Evolutionary conservation across 352 stramenopile species (phyloP).

Genomic region (Globisporangium recalcitrans): DNA sequence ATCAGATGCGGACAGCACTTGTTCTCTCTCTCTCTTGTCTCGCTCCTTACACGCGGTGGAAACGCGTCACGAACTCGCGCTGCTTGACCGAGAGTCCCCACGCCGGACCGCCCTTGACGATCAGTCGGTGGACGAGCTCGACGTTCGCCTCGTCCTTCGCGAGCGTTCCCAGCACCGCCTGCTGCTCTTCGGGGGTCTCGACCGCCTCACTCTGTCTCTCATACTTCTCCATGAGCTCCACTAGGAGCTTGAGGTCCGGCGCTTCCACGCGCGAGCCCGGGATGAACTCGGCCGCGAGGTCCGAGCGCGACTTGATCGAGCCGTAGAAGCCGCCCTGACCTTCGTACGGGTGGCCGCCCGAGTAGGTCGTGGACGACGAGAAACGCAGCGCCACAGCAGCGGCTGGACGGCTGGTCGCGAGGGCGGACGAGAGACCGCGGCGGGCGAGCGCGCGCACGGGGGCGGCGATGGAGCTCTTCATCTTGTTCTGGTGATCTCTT

Average conservation of each 20-base stretch:
- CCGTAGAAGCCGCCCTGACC: constrained; percentile 91
- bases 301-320: constrained; percentile 72
- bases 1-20: not conserved
- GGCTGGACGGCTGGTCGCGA: not conserved
- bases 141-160: constrained; percentile 32
- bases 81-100: constrained; percentile 72
- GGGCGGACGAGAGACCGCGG: not conserved
- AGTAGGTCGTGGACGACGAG: constrained; percentile 73
- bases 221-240: constrained; percentile 57
- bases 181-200: constrained; percentile 28
- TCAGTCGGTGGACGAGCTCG: constrained; percentile 52
- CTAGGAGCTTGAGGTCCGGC: constrained; percentile 49
- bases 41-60: constrained; percentile 21
- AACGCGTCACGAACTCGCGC: constrained; percentile 68
- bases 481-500: not conserved
- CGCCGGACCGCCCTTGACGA: constrained; percentile 65
- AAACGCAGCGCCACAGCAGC: not conserved
- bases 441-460: not conserved
- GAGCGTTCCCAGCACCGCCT: constrained; percentile 37
- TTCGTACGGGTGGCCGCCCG: constrained; percentile 81
- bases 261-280: constrained; percentile 62
- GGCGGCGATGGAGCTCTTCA: constrained; percentile 1
- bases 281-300: constrained; percentile 55
- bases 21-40: not conserved
- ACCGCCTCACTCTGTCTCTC: constrained; percentile 35